These are phyloP conservation scores for Globisporangium nunn DNA, from an alignment of 352 stramenopile genomes.

Conservation along the genomic window DNA sequence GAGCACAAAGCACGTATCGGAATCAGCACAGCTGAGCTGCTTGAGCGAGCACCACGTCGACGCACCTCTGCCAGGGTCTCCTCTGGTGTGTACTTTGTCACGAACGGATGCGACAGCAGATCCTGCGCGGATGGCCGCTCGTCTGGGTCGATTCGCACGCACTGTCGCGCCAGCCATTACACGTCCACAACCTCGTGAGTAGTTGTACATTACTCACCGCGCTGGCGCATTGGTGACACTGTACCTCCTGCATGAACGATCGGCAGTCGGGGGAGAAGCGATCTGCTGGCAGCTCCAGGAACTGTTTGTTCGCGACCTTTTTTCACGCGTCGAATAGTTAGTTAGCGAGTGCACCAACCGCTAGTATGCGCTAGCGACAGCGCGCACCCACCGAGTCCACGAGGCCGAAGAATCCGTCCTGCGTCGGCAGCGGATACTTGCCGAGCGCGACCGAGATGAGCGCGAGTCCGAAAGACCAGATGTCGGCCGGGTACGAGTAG, in stretches of 20 bases:
- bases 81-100: slow-evolving; percentile 56
- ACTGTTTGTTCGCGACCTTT: slow-evolving; percentile 76
- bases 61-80: slow-evolving; percentile 63
- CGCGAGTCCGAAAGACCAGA: slow-evolving; percentile 81
- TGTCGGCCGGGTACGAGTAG: slow-evolving; percentile 85
- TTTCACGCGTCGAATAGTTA: neutral
- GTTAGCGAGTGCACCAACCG: neutral
- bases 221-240: neutral
- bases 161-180: slow-evolving; percentile 18
- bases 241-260: slow-evolving; percentile 65
- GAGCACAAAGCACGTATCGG: neutral
- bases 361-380: neutral
- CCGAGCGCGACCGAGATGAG: slow-evolving; percentile 76
- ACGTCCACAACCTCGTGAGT: too few species aligned
- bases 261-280: slow-evolving; percentile 62
- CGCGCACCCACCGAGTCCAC: slow-evolving; percentile 56
- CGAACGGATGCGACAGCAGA: slow-evolving; percentile 65
- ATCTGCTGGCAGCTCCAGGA: slow-evolving; percentile 53
- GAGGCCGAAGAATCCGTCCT: slow-evolving; percentile 86
- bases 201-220: neutral
- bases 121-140: slow-evolving; percentile 54
- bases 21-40: neutral
- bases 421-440: slow-evolving; percentile 76
- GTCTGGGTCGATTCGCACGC: slow-evolving; percentile 57
- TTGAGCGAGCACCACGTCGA: neutral